These are phyloP conservation scores for Chaetomiaceae sp. DNA, from an alignment of 2,329 filamentous ascomycete species.

Conservation along the genomic window DNA sequence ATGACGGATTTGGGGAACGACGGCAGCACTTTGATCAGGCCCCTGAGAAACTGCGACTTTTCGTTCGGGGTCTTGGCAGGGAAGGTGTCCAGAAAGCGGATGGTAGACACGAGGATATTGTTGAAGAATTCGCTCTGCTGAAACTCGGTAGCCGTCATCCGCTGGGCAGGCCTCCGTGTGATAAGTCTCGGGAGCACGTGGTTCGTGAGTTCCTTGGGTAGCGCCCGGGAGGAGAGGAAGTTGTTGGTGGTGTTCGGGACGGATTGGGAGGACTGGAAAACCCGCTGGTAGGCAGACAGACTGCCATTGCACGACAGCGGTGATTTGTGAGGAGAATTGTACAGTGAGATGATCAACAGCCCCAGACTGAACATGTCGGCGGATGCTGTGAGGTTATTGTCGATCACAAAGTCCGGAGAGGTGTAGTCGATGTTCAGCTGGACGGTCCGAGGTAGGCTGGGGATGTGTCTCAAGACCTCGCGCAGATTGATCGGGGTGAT, in stretches of 20 bases:
- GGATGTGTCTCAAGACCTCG: slow-evolving; percentile 80
- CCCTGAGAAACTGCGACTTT: slow-evolving; percentile 87
- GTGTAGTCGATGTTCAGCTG: slow-evolving; percentile 91
- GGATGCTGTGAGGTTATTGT: slow-evolving; percentile 76
- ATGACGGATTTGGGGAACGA: slow-evolving; percentile 92
- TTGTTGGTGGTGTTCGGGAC: slow-evolving; percentile 77
- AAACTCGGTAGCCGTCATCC: slow-evolving; percentile 84
- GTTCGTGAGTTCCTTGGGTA: slow-evolving; percentile 72
- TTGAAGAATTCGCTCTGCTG: slow-evolving; percentile 96
- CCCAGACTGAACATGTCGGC: slow-evolving; percentile 95
- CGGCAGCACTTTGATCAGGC: slow-evolving; percentile 77
- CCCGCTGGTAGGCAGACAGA: slow-evolving; percentile 75
- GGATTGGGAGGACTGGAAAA: slow-evolving; percentile 73
- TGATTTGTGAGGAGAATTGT: slow-evolving; percentile 89
- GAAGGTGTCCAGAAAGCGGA: slow-evolving; percentile 86
- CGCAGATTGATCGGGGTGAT: slow-evolving; percentile 76
- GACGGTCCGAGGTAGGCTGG: slow-evolving; percentile 72
- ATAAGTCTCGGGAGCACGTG: slow-evolving; percentile 81
- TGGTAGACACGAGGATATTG: slow-evolving; percentile 92
- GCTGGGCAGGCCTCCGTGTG: slow-evolving; percentile 78
- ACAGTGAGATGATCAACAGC: slow-evolving; percentile 79
- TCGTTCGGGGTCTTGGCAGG: slow-evolving; percentile 89
- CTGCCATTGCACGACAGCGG: slow-evolving; percentile 80
- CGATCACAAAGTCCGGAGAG: slow-evolving; percentile 90
- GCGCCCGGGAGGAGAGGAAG: slow-evolving; percentile 71